These are phyloP conservation scores for Ceriops tagal DNA, from an alignment of 345 rosid species.

Conservation along the genomic window DNA sequence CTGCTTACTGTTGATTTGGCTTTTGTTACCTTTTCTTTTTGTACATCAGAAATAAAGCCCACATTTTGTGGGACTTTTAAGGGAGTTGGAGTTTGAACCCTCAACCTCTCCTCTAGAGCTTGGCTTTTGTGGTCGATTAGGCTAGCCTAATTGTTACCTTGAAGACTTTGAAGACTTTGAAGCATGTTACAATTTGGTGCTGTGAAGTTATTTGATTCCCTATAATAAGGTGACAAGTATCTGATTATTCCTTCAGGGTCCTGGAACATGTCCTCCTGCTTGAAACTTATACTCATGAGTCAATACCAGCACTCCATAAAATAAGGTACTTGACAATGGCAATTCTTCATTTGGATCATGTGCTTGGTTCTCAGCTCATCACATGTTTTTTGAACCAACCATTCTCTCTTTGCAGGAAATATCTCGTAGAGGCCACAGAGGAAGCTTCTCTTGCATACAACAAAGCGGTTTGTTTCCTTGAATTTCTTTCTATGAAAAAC, in stretches of 20 bases:
- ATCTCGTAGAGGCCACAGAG: slow-evolving; percentile 88
- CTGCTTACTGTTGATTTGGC: slow-evolving; percentile 2
- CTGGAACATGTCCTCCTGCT: slow-evolving; percentile 79
- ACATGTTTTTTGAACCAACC: neutral
- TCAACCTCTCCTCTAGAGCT: too few species aligned
- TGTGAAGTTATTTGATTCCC: neutral
- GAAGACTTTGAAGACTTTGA: neutral
- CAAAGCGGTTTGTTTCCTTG: slow-evolving; percentile 71
- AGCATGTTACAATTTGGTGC: slow-evolving; percentile 1
- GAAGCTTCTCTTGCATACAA: slow-evolving; percentile 93
- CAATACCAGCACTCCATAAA: slow-evolving; percentile 85
- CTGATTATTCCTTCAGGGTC: slow-evolving; percentile 44
- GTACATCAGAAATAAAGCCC: too few species aligned
- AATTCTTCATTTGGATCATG: neutral
- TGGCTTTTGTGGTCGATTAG: too few species aligned
- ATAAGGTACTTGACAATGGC: slow-evolving; percentile 52
- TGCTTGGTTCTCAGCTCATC: neutral
- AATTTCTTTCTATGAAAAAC: slow-evolving; percentile 2
- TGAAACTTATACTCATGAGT: slow-evolving; percentile 85
- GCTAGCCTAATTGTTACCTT: neutral
- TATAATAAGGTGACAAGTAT: neutral
- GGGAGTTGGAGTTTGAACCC: too few species aligned
- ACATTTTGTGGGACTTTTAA: neutral
- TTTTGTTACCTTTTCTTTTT: too few species aligned
- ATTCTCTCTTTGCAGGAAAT: slow-evolving; percentile 52